Percentiles rank a stretch among this genome's conserved stretches.
Conservation (phyloP, 192 early-diverging fungal species). For the Globomyces pollinis-pini region DNA sequence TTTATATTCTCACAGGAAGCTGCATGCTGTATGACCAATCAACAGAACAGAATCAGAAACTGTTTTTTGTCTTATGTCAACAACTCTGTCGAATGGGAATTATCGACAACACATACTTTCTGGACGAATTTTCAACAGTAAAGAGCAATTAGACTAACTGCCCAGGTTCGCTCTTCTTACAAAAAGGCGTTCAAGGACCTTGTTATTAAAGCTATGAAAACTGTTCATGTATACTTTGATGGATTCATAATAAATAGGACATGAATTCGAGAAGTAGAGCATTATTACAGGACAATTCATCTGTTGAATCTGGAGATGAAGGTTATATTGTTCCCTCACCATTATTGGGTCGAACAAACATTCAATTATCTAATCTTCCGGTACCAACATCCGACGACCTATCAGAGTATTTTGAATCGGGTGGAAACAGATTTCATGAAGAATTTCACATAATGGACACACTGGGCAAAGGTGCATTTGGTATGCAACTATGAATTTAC, state of each 20-base stretch:
- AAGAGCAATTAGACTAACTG: no score
- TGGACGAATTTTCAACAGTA: conserved; percentile 79
- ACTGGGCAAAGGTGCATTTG: conserved; percentile 91
- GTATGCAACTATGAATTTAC: no score
- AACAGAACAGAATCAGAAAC: conserved; percentile 70
- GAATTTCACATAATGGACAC: conserved; percentile 73
- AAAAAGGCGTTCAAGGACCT: conserved; percentile 79
- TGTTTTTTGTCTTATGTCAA: conserved; percentile 85
- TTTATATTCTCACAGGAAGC: no score
- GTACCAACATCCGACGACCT: conserved; percentile 23
- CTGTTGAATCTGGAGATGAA: conserved; percentile 2
- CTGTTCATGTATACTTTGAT: conserved; percentile 37
- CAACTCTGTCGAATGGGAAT: conserved; percentile 66
- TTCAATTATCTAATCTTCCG: not conserved
- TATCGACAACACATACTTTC: conserved; percentile 45
- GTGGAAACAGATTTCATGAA: conserved; percentile 64
- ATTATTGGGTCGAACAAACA: no score
- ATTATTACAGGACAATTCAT: no score
- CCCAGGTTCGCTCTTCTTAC: conserved; percentile 69
- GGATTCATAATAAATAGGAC: no score
- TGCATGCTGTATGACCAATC: conserved; percentile 80
- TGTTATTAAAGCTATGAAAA: conserved; percentile 69
- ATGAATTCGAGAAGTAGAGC: no score
- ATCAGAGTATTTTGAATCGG: conserved; percentile 45
- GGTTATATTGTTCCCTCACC: conserved; percentile 1